phyloP scores from a whole-genome alignment of 306 rosid species.

The Cyclanthera cordifolia region DNA sequence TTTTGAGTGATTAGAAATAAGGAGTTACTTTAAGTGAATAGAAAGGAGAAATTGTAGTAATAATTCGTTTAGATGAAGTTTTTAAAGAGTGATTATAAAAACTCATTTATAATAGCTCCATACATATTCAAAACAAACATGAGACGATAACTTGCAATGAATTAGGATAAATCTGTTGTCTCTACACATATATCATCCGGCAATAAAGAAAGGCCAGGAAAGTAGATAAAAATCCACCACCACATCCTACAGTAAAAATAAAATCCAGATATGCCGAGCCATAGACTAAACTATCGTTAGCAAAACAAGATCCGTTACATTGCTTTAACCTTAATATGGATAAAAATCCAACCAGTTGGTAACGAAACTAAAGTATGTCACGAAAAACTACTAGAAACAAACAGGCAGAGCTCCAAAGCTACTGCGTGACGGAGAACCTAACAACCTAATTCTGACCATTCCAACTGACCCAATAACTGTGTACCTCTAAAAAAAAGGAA shows the following conservation, averaged over 20 bases:
- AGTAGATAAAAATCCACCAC: not conserved
- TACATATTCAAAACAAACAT: no score
- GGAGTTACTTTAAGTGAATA: no score
- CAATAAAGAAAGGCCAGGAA: not conserved
- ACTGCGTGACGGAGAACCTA: no score
- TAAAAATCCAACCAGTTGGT: not conserved
- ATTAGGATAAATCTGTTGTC: not conserved
- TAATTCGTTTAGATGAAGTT: no score
- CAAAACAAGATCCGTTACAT: not conserved
- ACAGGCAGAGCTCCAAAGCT: no score
- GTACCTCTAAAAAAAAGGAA: no score
- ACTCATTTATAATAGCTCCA: no score
- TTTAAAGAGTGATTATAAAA: no score
- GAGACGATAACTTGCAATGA: not conserved
- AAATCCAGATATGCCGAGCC: not conserved
- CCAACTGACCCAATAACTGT: no score
- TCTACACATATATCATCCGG: not conserved
- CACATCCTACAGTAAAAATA: not conserved
- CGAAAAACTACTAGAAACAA: not conserved
- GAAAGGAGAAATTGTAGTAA: no score
- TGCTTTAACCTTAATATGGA: not conserved
- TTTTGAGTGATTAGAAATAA: no score
- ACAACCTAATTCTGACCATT: no score
- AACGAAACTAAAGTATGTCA: not conserved
- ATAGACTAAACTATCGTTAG: not conserved